Evolutionary conservation across 805 yeast species (phyloP), one percentile per base, ranked within the genome.

Genomic region (Candida odintsovae): DNA sequence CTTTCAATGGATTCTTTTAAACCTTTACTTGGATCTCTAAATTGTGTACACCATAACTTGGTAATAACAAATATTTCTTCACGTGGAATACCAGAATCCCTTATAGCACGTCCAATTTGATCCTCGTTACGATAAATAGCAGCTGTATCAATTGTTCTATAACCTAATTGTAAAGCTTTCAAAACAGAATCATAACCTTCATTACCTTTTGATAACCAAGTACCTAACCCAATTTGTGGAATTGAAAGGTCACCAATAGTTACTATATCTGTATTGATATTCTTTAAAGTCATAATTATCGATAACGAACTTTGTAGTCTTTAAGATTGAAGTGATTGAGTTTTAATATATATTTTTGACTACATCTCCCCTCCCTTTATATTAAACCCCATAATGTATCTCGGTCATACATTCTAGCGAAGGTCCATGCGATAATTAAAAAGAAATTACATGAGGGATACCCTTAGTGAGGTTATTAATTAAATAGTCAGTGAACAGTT

Each of bases 41-140:
- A 57, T 50, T 54, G 59, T 13, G 78, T 68, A 49, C 73, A 68
- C 82, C 83, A 78, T 50, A 86, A 69, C 61, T 86, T 86, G 48
- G 92, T 85, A 53, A 90, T 83, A 54, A 86, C 68, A 55, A 82
- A 86, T 23, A 86, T 57, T 41, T 83, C 82, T 23, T 73, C 74
- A 61, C 94, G 74, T 49, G 81, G 78, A 28, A 84, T 68, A 15
- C 83, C 85, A 40, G 82, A 77, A 36, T 63, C 58, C 28, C 66
- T 66, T 49, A 81, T 70, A 21, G 80, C 88, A 40, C 67, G 68
- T n/a, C 78, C 78, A n/a, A 74, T 74, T 55, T 76, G 80, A 16
- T 56, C 59, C 57, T 82, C 82, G 60, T 82, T 83, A 4, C 63
- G 57, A 67, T 83, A 83, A 33, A 57, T 60, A 29, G 68, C 75